Base-by-base conservation (phyloP, 129 eudicot genomes). In the Pulicaria dysenterica region DNA sequence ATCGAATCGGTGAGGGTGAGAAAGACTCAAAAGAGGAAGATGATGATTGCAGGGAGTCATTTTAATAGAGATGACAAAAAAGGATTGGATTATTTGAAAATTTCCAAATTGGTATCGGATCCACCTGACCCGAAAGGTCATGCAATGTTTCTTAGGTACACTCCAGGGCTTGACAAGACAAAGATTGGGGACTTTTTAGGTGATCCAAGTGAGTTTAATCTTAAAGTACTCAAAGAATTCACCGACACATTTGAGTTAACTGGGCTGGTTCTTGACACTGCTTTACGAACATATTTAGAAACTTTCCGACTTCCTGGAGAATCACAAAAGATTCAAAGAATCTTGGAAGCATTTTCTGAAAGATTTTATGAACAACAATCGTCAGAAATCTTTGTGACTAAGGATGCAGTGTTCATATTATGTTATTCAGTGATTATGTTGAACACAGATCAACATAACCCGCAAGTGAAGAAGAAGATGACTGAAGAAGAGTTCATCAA, bases 381-480 rank as follows among this genome's bases (percentile, higher is more conserved):
- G 9, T 80, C 97, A 0, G 98, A 94, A 13, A 69, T 86, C 2
- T 94, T 94, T 31, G 97, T 68, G 13, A 86, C 74, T 51, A 90
- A 86, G 55, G 98, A 94, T 42, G 83, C 92, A 2, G 98, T 84
- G 13, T 79, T 82, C 24, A 73, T 94, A 31, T 70, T 94, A 9
- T 87, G 97, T 50, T 94, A 94, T 16, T 94, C 98, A 0, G 75
- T 94, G 31, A 94, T 94, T 55, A 92, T 94, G 98, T 78, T 94
- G 62, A 94, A 94, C 75, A 94, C 98, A 1, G 98, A 94, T 82
- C 95, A 85, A 62, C 98, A 94, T 62, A 94, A 94, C 72, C 98
- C 98, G 2, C 98, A 94, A 74, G 98, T 94, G 5, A 94, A 94
- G 74, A 94, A 90, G 72, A 94, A 94, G 68, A 94, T 94, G 98